Evolutionary conservation across 257 asterid genomes (phyloP), one percentile per base, ranked within the genome.

Genomic region (Lycium barbarum): DNA sequence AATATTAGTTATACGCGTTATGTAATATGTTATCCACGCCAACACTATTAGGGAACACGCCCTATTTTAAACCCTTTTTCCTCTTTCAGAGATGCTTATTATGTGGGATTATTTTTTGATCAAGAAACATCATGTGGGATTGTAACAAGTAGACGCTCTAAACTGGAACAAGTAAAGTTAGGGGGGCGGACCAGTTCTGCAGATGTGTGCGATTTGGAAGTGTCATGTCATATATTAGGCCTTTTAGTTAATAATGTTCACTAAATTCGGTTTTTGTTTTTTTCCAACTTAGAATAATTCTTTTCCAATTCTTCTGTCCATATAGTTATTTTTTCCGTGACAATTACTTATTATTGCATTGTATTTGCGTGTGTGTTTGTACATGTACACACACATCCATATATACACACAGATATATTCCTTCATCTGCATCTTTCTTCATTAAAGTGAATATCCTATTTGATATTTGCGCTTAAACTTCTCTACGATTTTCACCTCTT

Each of bases 201-300:
- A 74, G 13, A 49, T 49, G 22, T 74, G 81, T 72, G 58, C 38
- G 45, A n/a, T n/a, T 73, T 73, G 81, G 81, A 13, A 20, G 81
- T 49, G 38, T 73, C 81, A 73, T 73, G 47, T 47, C 61, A 73
- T 47, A 58, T 74, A 49, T 74, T 74, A 2, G 59, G 59, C 40
- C 59, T 47, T 45, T 53, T n/a, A 43, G 12, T n/a, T 20, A 74
- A 12, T 74, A 47, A 45, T 10, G 45, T 47, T 73, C 59, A 12
- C 81, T 74, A 47, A 47, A 47, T 6, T 74, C 20, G 1, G 6
- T 9, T 74, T 12, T 74, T 9, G 47, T 1, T 59, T 49, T 49
- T 49, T 49, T 3, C 43, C 62, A 6, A 22, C 62, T 49, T 49
- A 13, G 49, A 45, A 51, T 12, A 13, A 74, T 54, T 6, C 10